A percentile compares a stretch with the other conserved stretches of the same genome.
Evolutionary conservation across 345 rosid species (phyloP).

Genomic region (Gossypium thurberi): DNA sequence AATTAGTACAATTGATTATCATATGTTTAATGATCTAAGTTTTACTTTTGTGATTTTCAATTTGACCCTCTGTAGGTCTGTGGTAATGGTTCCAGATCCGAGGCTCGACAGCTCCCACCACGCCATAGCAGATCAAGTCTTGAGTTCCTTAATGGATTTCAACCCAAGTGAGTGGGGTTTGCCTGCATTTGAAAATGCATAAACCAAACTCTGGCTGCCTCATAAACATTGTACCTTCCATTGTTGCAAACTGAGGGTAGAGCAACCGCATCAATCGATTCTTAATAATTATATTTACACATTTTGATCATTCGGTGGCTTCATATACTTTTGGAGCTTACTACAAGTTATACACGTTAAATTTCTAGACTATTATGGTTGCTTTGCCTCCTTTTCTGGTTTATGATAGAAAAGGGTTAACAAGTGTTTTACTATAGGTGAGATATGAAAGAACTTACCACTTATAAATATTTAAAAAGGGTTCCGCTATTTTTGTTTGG

Average conservation of each 20-base stretch:
- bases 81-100: conserved; percentile 85
- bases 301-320: not conserved
- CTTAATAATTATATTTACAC: not conserved
- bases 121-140: conserved; percentile 61
- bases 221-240: not conserved
- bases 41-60: not conserved
- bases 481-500: too few species aligned
- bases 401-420: too few species aligned
- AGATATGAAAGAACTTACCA: too few species aligned
- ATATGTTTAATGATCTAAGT: not conserved
- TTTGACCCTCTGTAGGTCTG: conserved; percentile 41
- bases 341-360: too few species aligned
- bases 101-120: conserved; percentile 65
- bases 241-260: not conserved
- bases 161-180: conserved; percentile 64
- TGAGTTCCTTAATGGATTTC: conserved; percentile 61
- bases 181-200: conserved; percentile 47
- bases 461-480: too few species aligned
- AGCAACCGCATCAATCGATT: not conserved
- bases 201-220: not conserved
- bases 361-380: too few species aligned
- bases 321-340: too few species aligned
- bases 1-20: not conserved
- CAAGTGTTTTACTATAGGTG: too few species aligned
- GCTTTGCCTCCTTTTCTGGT: not conserved